Conservation (phyloP, 2,329 filamentous ascomycete genomes). For the Aspergillus oerlinghausenensis region DNA sequence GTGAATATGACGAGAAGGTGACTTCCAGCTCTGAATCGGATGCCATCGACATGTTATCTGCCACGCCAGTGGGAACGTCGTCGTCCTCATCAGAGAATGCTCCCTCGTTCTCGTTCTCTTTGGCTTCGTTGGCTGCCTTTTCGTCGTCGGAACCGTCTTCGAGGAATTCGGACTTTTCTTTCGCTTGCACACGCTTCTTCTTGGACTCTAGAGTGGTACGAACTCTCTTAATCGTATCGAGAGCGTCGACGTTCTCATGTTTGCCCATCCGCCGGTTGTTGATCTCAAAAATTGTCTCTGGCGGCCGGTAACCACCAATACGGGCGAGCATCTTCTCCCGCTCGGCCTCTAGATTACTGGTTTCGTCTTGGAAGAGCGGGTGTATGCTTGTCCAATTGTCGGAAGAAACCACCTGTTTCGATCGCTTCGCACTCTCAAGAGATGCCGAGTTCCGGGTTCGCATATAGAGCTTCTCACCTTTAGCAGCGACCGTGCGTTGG, state of each 20-base stretch:
- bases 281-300: conserved; percentile 96
- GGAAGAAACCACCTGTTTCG: conserved; percentile 69
- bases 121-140: conserved; percentile 17
- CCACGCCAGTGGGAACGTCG: conserved; percentile 30
- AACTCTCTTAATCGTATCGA: conserved; percentile 47
- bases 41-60: conserved; percentile 56
- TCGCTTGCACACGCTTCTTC: conserved; percentile 34
- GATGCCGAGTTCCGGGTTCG: conserved; percentile 88
- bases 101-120: conserved; percentile 32
- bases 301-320: conserved; percentile 81
- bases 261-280: conserved; percentile 69
- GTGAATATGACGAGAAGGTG: conserved; percentile 60
- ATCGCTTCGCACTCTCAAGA: conserved; percentile 79
- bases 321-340: conserved; percentile 82
- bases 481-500: conserved; percentile 69
- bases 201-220: conserved; percentile 40
- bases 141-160: conserved; percentile 10
- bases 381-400: conserved; percentile 71
- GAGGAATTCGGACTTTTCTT: conserved; percentile 21
- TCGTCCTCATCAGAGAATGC: conserved; percentile 38
- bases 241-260: conserved; percentile 64
- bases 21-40: conserved; percentile 62
- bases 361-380: conserved; percentile 69
- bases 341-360: conserved; percentile 60
- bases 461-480: conserved; percentile 90